Evolutionary conservation across 805 yeast genomes (phyloP), one percentile per base, ranked within the genome.

Genomic region (Metschnikowia borealis): DNA sequence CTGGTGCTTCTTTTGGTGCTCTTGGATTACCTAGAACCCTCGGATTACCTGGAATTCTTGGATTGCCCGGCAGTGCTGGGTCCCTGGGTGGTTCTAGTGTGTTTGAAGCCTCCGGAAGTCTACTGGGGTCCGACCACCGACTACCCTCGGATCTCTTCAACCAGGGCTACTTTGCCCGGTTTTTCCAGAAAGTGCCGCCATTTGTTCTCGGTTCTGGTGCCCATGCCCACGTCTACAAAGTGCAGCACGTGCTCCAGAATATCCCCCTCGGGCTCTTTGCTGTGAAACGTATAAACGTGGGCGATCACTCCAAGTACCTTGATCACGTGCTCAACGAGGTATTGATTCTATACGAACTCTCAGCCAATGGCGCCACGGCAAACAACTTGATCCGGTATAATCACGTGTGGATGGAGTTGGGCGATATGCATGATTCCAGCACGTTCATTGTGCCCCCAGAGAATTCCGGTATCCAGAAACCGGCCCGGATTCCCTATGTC

Each of bases 331-430:
- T 90, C 45, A 78, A 82, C 51, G 97, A 90, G 62, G 97, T 90
- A 3, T 78, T 85, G 55, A 79, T 91, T 46, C 67, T 90, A 35
- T 85, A 78, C 58, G 76, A 76, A 55, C 62, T 79, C 23, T 75
- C 81, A 2, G 73, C 66, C 56, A 50, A 67, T 48, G 69, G 74
- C 35, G 65, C 77, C 71, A 79, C 41, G 44, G 74, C 69, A 43
- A 67, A 69, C 51, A 86, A 89, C 63, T 74, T 90, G 57, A 88
- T 90, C 26, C 80, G 86, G 18, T 90, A 90, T 62, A 89, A 90
- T 61, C 97, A 90, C 66, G 96, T 89, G 23, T 90, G 97, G 97
- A 65, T 90, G 32, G 97, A 90, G 61, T 73, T 84, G 60, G 86
- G 46, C 2, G 68, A 66, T 81, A 85, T 34, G 65, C 74, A 58